Conservation (phyloP, 2,329 filamentous ascomycete species). For the Microascus cirrosus region DNA sequence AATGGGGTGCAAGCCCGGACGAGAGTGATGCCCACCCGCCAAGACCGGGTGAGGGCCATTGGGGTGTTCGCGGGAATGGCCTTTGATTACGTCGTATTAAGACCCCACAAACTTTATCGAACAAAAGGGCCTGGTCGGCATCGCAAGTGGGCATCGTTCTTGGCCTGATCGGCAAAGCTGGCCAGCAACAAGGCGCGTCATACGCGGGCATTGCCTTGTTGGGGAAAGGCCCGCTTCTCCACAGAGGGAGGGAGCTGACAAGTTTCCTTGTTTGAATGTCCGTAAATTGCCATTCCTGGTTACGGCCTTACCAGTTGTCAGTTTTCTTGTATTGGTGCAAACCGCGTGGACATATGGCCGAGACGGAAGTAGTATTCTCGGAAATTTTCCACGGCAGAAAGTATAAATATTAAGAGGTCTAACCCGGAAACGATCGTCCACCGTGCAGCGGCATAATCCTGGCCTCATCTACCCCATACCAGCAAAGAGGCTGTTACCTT, state of each 20-base stretch:
- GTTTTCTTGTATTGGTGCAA: too few relatives aligned
- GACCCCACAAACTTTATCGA: background rate
- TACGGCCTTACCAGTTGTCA: too few relatives aligned
- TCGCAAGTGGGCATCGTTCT: background rate
- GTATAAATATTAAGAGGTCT: background rate
- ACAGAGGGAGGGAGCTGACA: too few relatives aligned
- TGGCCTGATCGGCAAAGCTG: background rate
- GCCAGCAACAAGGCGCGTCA: too few relatives aligned
- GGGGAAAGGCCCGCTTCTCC: too few relatives aligned
- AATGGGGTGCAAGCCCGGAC: background rate
- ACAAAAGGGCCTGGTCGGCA: background rate
- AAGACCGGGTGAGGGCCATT: background rate
- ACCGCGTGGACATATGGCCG: too few relatives aligned
- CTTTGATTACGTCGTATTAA: background rate
- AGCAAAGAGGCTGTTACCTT: background rate
- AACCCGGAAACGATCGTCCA: background rate
- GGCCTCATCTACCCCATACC: background rate
- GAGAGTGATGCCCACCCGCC: background rate
- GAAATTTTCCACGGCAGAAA: background rate
- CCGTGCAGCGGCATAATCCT: background rate
- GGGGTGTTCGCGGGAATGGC: background rate
- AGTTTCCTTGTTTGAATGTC: too few relatives aligned
- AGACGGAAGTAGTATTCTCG: background rate
- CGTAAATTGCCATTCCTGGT: too few relatives aligned
- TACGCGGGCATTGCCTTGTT: too few relatives aligned